Evolutionary conservation across 202 grass and related monocot genomes (phyloP).

Genomic region (Panicum hallii): DNA sequence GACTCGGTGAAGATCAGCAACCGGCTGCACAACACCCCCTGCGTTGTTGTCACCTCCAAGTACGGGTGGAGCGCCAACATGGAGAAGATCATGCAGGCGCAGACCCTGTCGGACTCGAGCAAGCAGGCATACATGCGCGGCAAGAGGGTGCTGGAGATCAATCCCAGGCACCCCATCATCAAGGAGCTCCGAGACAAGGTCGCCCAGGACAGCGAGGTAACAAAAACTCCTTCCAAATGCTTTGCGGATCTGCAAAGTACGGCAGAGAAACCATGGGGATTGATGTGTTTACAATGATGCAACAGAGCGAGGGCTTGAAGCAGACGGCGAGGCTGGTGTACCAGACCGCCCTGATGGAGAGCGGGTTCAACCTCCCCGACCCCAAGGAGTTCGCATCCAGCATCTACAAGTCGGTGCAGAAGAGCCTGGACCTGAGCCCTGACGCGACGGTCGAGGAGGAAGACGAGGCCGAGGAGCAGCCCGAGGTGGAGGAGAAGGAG

Average conservation of each 20-base stretch:
- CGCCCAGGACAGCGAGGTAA: slow-evolving; percentile 79
- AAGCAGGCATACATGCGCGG: slow-evolving; percentile 95
- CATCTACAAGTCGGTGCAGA: slow-evolving; percentile 97
- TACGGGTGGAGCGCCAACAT: slow-evolving; percentile 97
- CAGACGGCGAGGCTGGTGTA: slow-evolving; percentile 87
- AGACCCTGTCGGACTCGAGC: slow-evolving; percentile 82
- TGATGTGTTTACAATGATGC: neutral
- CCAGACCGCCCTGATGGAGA: slow-evolving; percentile 98
- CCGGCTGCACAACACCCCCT: slow-evolving; percentile 81
- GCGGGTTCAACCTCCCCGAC: slow-evolving; percentile 75
- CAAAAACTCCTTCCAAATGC: neutral
- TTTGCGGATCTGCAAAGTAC: neutral
- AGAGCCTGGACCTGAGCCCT: slow-evolving; percentile 83
- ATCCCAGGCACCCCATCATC: slow-evolving; percentile 93
- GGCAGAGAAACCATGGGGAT: neutral
- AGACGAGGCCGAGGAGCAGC: slow-evolving; percentile 68
- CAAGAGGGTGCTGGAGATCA: slow-evolving; percentile 95
- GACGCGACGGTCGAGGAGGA: slow-evolving; percentile 75
- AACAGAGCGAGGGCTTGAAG: slow-evolving; percentile 69
- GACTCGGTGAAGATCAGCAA: slow-evolving; percentile 98
- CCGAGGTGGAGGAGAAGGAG: slow-evolving; percentile 73
- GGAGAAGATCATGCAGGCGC: slow-evolving; percentile 99
- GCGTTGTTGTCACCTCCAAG: slow-evolving; percentile 87
- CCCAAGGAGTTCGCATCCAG: slow-evolving; percentile 90
- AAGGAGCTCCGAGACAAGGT: slow-evolving; percentile 96